Evolutionary conservation across 441 rosid genomes (phyloP).

Genomic region (Corymbia calophylla): DNA sequence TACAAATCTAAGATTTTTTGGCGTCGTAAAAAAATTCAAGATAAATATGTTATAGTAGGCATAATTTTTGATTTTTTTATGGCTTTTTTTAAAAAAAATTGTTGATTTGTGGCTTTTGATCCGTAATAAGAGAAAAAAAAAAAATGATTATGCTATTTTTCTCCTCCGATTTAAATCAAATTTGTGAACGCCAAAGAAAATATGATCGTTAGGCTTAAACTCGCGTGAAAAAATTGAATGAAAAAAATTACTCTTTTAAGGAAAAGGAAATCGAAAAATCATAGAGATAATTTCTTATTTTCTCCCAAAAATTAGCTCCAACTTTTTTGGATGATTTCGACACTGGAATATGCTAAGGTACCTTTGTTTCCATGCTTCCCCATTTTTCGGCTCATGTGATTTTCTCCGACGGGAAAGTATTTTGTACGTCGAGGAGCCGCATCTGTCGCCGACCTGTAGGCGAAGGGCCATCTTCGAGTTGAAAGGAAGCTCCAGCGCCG

Average conservation of each 20-base stretch:
- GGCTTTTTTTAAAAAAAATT: too few relatives aligned
- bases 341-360: rapidly evolving
- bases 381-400: too few relatives aligned
- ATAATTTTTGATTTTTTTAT: too few relatives aligned
- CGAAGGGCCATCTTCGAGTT: neutral
- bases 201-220: too few relatives aligned
- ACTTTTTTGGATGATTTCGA: neutral
- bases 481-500: neutral
- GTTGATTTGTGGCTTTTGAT: neutral
- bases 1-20: too few relatives aligned
- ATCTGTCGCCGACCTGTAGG: too few relatives aligned
- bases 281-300: neutral
- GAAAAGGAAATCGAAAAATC: neutral
- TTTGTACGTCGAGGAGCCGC: too few relatives aligned
- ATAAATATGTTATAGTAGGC: rapidly evolving
- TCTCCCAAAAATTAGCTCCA: neutral
- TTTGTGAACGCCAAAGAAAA: neutral
- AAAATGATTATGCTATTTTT: neutral
- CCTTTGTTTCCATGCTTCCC: neutral
- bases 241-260: rapidly evolving
- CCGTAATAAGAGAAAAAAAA: neutral
- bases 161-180: neutral
- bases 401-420: too few relatives aligned
- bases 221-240: neutral
- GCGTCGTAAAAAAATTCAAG: too few relatives aligned